These are phyloP conservation scores for Fagopyrum tataricum DNA, from an alignment of 148 eudicot species.

Conservation along the genomic window DNA sequence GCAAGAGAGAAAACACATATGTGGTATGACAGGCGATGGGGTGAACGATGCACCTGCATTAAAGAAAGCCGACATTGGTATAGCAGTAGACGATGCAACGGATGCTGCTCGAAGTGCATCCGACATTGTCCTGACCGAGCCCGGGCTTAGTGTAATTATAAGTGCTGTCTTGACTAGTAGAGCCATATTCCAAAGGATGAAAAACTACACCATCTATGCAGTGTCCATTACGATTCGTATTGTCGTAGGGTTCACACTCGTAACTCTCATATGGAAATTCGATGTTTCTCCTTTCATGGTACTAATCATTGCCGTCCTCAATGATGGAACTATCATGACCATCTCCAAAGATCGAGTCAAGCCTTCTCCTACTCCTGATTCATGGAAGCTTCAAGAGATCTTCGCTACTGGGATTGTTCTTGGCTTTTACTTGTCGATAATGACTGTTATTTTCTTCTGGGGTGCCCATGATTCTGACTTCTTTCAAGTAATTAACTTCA, in stretches of 20 bases:
- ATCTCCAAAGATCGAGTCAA: constrained; percentile 41
- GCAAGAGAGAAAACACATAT: constrained; percentile 28
- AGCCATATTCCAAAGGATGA: constrained; percentile 2
- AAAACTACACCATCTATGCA: constrained; percentile 30
- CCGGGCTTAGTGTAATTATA: constrained; percentile 32
- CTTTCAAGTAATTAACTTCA: constrained; percentile 24
- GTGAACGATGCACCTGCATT: constrained; percentile 39
- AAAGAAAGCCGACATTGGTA: constrained; percentile 25
- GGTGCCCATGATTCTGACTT: constrained; percentile 30
- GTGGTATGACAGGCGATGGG: constrained; percentile 44
- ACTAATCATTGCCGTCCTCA: constrained; percentile 35
- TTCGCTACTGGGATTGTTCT: constrained; percentile 36
- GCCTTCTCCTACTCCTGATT: constrained; percentile 38
- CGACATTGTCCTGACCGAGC: constrained; percentile 33
- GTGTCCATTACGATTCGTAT: constrained; percentile 45
- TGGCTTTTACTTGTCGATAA: constrained; percentile 34
- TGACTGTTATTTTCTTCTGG: constrained; percentile 38
- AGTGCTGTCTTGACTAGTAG: constrained; percentile 30
- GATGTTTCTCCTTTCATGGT: constrained; percentile 23
- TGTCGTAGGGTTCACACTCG: constrained; percentile 37
- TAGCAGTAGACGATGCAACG: constrained; percentile 35
- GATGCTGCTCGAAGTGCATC: constrained; percentile 39
- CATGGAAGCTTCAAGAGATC: constrained; percentile 36
- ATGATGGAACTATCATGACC: constrained; percentile 45
- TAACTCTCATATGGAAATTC: constrained; percentile 40